Evolutionary conservation across 2,329 filamentous ascomycete genomes (phyloP), one percentile per base, ranked within the genome.

Genomic region (Colletotrichum siamense): DNA sequence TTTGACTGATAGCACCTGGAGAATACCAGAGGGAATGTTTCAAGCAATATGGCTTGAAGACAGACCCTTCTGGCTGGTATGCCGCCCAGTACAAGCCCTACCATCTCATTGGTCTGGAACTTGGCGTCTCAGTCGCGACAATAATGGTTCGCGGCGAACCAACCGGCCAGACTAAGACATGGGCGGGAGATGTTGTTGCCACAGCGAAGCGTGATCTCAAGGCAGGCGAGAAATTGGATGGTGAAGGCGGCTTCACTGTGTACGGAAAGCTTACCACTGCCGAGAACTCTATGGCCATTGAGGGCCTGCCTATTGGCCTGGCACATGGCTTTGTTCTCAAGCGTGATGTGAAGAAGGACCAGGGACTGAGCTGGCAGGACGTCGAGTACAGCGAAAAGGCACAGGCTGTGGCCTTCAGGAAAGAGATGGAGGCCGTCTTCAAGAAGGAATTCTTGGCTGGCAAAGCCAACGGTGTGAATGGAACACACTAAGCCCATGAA

Each of bases 161-260:
- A 1, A 62, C 59, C 3, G 59, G 59, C 3, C 59, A 87, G 77
- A 86, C 82, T n/a, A 84, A 84, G 79, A 86, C 84, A 0, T 88
- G 84, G 82, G 81, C 82, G 0, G 86, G 84, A 28, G 86, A 88
- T 77, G 86, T 87, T n/a, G 85, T 88, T 10, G 86, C 87, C 7
- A 88, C 86, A 6, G 86, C 86, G 28, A 88, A 88, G 81, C 82
- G 85, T 12, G 85, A 88, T 72, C 81, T 88, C n/a, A 82, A 84
- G 64, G 82, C 82, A 15, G 86, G 84, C 55, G 87, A 88, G 80
- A 86, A 97, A 80, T 82, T 88, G 1, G 87, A 88, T 75, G 86
- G 85, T 3, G 86, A 87, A 77, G 86, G 86, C 18, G 87, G 86
- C 3, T 88, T 85, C 79, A 87, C 85, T 77, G 86, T 87, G 12